Evolutionary conservation across 176 grass and related monocot species (phyloP), one percentile per base, ranked within the genome.

Genomic region (Puya raimondii): DNA sequence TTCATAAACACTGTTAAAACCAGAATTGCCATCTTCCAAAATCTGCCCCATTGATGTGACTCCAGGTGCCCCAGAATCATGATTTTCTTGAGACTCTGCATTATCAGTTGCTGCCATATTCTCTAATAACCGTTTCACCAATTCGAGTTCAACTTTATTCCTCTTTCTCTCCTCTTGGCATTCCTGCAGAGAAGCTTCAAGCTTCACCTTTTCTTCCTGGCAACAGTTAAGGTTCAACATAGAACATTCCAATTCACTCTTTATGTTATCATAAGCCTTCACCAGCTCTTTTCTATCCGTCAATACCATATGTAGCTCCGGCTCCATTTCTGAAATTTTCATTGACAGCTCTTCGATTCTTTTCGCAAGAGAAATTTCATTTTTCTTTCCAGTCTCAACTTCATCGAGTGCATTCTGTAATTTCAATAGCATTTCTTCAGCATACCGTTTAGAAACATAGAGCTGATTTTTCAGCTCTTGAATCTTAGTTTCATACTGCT

Each of bases 371-470:
- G 80, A 80, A 81, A 88, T 85, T 80, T 99, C 94, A 67, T 79
- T 93, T 83, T 99, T 99, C 78, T 80, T 92, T 54, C 82, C 79
- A 66, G 65, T 90, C 80, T 93, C 89, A 75, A 93, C 84, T 63
- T 99, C 94, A 80, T 99, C 87, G 74, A 93, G 79, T 79, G 94
- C 77, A 80, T 75, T 91, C 88, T 99, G 89, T 70, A 99, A 75
- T 78, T 93, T 99, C 56, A 99, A 56, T 72, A 99, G 73, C 90
- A 99, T 93, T 82, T 99, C 94, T 93, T 99, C 94, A 56, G 94
- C 75, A 87, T 93, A 90, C 48, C 93, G 90, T 79, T 93, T 91
- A 33, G 85, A 93, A 53, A 88, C 78, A 75, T 74, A 82, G 21
- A 84, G 76, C 67, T 91, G 94, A 75, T 84, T 82, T 79, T 90